phyloP scores from a whole-genome alignment of 305 asterid species.

The Rubia balearica region DNA sequence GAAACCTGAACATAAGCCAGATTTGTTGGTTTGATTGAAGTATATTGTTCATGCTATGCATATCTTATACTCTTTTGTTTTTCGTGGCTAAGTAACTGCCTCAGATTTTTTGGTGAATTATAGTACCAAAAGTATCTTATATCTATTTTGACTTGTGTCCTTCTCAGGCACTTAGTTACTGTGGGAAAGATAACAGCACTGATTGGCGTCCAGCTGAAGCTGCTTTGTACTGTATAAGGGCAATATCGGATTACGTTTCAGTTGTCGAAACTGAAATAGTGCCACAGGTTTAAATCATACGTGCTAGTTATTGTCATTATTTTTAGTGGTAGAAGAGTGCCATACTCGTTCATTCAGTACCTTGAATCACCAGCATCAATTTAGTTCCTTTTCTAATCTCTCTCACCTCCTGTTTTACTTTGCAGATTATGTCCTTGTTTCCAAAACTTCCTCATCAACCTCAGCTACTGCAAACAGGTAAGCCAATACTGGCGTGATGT shows the following conservation, averaged over 20 bases:
- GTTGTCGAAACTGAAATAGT: slow-evolving; percentile 67
- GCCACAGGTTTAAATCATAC: slow-evolving; percentile 74
- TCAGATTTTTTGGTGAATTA: background rate
- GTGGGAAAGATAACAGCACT: slow-evolving; percentile 39
- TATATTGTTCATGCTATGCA: background rate
- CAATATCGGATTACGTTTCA: slow-evolving; percentile 86
- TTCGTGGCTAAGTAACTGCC: background rate
- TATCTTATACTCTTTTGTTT: background rate
- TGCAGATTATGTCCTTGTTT: slow-evolving; percentile 80
- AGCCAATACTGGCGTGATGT: background rate
- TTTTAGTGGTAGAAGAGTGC: background rate
- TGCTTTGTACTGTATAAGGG: slow-evolving; percentile 82
- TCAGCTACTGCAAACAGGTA: slow-evolving; percentile 95
- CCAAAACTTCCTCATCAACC: slow-evolving; percentile 92
- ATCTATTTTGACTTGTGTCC: slow-evolving; percentile 15
- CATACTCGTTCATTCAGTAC: background rate
- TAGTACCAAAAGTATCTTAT: slow-evolving; percentile 14
- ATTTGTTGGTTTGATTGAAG: background rate
- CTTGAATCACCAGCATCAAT: background rate
- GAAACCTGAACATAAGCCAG: background rate
- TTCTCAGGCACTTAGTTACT: slow-evolving; percentile 55
- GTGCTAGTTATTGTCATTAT: slow-evolving; percentile 11
- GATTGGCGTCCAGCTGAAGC: slow-evolving; percentile 99
- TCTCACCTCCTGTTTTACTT: slow-evolving; percentile 12
- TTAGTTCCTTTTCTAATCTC: background rate